Base-by-base conservation (phyloP, 371 early-diverging fungal species). In the Apophysomyces elegans region DNA sequence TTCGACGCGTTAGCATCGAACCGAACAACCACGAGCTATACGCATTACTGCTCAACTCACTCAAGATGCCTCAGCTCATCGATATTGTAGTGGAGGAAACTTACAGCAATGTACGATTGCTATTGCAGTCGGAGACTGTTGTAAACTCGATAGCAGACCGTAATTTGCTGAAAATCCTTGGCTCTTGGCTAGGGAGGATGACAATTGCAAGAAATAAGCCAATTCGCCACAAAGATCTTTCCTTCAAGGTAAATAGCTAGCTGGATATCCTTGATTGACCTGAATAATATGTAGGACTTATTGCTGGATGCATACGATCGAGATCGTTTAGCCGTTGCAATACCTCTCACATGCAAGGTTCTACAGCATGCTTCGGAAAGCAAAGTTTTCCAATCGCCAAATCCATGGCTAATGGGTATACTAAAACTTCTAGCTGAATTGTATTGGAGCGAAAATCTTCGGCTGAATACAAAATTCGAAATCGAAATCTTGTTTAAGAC, bases 331-430 rank as follows among this genome's bases (percentile, higher is more conserved):
- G 89, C 93, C 65, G 95, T 97, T 2, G 95, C 93, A 4, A 95
- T 99, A 43, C 99, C 99, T n/a, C 95, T 99, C 66, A 93, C 93
- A 6, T 98, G 99, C 84, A 96, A 97, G 75, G 93, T 98, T 0
- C 76, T 98, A 58, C 95, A 95, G 68, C 95, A 96, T 71, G 88
- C 90, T 58, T 79, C 80, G 16, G 74, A 86, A 54, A 93, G 94
- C 75, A 91, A 86, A 59, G 91, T 96, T 7, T 99, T 98, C 78
- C 88, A 87, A 59, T 95, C 96, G 12, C 97, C 97, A 7, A 98
- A 97, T 75, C 98, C 99, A 14, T 99, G 98, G 98, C 71, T 98
- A 50, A 96, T 98, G 92, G 90, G 93, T 37, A 93, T 93, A 63
- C 85, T 99, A 79, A 88, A 89, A 57, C 81, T 98, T 2, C 78